These are phyloP conservation scores for Boletus vinaceobasis DNA, from an alignment of 768 basidiomycete genomes.

Conservation along the genomic window DNA sequence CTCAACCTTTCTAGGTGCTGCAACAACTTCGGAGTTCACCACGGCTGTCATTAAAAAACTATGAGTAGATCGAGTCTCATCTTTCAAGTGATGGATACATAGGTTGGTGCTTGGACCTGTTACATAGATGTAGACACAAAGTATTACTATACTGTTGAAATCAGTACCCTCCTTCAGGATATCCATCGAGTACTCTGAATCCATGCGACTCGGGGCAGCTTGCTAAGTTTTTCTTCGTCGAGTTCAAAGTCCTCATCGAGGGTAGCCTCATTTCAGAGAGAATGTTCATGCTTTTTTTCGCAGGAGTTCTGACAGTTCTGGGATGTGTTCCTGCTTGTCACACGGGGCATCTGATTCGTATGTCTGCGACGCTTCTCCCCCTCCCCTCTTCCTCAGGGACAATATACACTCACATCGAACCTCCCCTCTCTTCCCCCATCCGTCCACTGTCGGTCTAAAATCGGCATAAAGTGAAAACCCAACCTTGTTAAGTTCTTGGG, in stretches of 20 bases:
- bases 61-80: conserved; percentile 25
- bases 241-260: conserved; percentile 48
- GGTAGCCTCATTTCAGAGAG: conserved; percentile 47
- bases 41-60: conserved; percentile 84
- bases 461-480: conserved; percentile 83
- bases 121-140: conserved; percentile 26
- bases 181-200: neutral
- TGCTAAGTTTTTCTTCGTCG: conserved; percentile 39
- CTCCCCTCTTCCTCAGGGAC: conserved; percentile 42
- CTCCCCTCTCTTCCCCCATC: conserved; percentile 83
- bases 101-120: conserved; percentile 6
- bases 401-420: conserved; percentile 70
- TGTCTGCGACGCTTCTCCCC: conserved; percentile 11
- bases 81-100: neutral
- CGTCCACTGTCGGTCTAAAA: conserved; percentile 77
- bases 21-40: conserved; percentile 95
- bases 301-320: conserved; percentile 20
- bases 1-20: conserved; percentile 52
- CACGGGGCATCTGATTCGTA: neutral
- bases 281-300: conserved; percentile 41
- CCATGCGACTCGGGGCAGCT: conserved; percentile 4
- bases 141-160: conserved; percentile 10
- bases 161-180: conserved; percentile 16
- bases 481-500: conserved; percentile 55
- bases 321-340: conserved; percentile 3